Base-by-base conservation (phyloP, 192 early-diverging fungal species). In the Mortierella alpina region DNA sequence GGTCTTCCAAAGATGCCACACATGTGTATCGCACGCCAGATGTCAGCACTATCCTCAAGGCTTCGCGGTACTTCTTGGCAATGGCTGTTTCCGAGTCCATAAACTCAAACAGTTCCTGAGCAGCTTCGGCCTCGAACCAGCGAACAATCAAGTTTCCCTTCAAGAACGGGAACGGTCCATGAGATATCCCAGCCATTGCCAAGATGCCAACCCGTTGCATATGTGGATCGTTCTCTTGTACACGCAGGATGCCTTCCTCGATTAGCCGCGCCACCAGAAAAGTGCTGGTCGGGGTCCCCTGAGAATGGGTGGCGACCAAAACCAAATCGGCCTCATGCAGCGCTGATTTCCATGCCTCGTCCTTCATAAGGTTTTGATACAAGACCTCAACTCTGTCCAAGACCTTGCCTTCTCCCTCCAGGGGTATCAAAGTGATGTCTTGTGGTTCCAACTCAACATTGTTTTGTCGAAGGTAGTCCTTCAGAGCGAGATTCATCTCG, bases 51-150 rank as follows among this genome's bases (percentile, higher is more conserved):
- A 84, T 85, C 18, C 86, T 85, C 48, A 98, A 83, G 2, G 93
- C 91, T 1, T 88, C 85, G 31, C 90, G 86, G 59, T 94, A 99
- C 59, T 88, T 87, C 66, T 83, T 84, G 47, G 95, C 84, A 61
- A 95, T 92, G 0, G 66, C 57, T 42, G 90, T 91, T 40, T 86
- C 88, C 2, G 92, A 89, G 63, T 96, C 92, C 90, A 95, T 95
- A 77, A 98, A 96, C 66, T 96, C 94, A 86, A 99, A 99, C 46
- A 99, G 83, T 77, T 99, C 95, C 49, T 93, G 86, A 7, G 96
- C 94, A 18, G 96, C 90, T 60, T 96, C 95, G 1, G 92, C 91
- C 70, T 97, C 96, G 74, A 97, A 90, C 75, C 96, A 95, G 65
- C 94, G 91, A 12, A 98, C 88, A 45, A 96, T 87, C 12, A 95